Evolutionary conservation across 2,329 filamentous ascomycete genomes (phyloP).

Genomic region (Neocatenulostroma microsporum): DNA sequence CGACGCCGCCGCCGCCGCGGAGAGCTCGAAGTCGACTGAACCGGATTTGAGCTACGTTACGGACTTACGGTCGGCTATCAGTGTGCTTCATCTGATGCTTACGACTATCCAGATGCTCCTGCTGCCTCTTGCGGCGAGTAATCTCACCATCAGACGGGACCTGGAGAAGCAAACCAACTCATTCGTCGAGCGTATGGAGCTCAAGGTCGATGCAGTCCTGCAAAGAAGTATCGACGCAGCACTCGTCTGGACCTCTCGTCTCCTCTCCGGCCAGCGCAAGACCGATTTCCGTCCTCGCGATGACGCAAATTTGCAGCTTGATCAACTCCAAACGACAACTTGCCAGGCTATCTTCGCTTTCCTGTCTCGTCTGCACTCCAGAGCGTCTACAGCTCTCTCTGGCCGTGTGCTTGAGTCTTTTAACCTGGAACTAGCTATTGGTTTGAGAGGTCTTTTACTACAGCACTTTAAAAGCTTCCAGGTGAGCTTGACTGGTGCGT

Average conservation of each 20-base stretch:
- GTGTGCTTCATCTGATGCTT: constrained; percentile 86
- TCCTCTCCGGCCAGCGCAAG: constrained; percentile 72
- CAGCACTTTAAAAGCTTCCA: constrained; percentile 93
- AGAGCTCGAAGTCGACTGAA: constrained; percentile 65
- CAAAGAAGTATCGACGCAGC: constrained; percentile 65
- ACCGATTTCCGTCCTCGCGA: constrained; percentile 85
- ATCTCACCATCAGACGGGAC: constrained; percentile 79
- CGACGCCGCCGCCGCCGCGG: constrained; percentile 67
- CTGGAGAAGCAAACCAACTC: constrained; percentile 76
- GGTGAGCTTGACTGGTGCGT: constrained; percentile 83
- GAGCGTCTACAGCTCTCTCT: constrained; percentile 62
- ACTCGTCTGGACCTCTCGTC: constrained; percentile 65
- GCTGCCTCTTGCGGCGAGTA: constrained; percentile 78
- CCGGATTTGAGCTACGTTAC: constrained; percentile 81
- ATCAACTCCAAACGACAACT: constrained; percentile 69
- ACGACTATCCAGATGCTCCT: constrained; percentile 86
- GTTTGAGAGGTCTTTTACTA: constrained; percentile 69
- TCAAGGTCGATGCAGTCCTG: constrained; percentile 67
- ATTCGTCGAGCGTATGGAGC: constrained; percentile 71
- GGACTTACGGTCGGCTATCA: constrained; percentile 71
- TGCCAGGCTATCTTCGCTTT: constrained; percentile 78
- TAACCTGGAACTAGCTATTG: constrained; percentile 73
- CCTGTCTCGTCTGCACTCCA: constrained; percentile 55
- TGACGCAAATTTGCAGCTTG: constrained; percentile 62
- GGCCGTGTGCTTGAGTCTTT: constrained; percentile 78